Percentiles rank a stretch among this genome's conserved stretches.
Conservation (phyloP, 192 early-diverging fungal species). For the Gamsiella multidivaricata region DNA sequence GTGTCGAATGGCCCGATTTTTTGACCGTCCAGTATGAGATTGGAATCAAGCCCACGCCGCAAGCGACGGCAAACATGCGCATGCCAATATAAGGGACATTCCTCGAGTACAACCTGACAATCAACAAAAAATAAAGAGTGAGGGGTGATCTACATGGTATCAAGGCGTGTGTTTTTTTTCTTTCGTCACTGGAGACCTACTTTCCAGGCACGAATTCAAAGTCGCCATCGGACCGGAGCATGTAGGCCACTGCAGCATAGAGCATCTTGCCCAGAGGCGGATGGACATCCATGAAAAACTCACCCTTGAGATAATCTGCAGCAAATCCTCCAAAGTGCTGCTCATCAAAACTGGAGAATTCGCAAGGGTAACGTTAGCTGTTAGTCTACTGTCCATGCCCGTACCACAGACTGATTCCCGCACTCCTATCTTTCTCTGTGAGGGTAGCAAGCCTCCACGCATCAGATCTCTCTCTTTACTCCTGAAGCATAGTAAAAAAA, state of each 20-base stretch:
- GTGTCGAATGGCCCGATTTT: conserved; percentile 81
- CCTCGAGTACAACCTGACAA: conserved; percentile 72
- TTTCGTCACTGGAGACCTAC: too few species aligned
- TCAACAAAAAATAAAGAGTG: neutral
- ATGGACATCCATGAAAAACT: conserved; percentile 96
- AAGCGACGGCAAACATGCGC: conserved; percentile 81
- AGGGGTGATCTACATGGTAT: too few species aligned
- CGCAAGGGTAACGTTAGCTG: neutral
- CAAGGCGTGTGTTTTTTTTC: too few species aligned
- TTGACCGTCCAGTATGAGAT: conserved; percentile 85
- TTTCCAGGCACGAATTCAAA: conserved; percentile 90
- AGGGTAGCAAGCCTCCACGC: too few species aligned
- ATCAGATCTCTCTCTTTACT: too few species aligned
- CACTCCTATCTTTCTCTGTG: conserved; percentile 15
- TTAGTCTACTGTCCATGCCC: too few species aligned
- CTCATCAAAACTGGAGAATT: conserved; percentile 80
- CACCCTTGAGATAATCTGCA: conserved; percentile 82
- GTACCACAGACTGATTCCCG: conserved; percentile 5
- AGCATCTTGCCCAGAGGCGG: conserved; percentile 91
- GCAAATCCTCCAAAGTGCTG: conserved; percentile 95
- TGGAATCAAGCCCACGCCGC: conserved; percentile 85
- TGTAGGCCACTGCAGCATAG: conserved; percentile 70
- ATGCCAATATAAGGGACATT: conserved; percentile 92
- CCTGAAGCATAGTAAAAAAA: neutral
- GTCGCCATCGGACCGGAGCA: conserved; percentile 83